A percentile compares a stretch with the other conserved stretches of the same genome.
Conservation (phyloP, 2,329 filamentous ascomycete genomes). For the Hirsutella minnesotensis region DNA sequence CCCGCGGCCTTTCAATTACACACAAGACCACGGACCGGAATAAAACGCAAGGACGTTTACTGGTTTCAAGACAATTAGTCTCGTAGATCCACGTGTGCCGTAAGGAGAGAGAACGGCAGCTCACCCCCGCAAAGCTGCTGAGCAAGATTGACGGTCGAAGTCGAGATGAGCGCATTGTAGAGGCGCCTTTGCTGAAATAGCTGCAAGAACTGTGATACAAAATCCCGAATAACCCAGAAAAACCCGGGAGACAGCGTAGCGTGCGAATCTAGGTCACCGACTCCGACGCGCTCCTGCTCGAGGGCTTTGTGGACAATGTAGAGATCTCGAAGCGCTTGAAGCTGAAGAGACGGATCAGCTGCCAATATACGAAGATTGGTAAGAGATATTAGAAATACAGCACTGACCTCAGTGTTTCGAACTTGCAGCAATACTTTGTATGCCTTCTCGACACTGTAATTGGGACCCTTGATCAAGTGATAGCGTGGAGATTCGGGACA, state of each 20-base stretch:
- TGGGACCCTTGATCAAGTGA: constrained; percentile 25
- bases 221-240: constrained; percentile 15
- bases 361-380: background rate
- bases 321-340: constrained; percentile 28
- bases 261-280: constrained; percentile 11
- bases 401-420: constrained; percentile 21
- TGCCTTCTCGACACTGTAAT: constrained; percentile 23
- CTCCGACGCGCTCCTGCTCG: constrained; percentile 15
- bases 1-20: too few species aligned
- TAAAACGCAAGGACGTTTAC: constrained; percentile 33
- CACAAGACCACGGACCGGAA: constrained; percentile 17
- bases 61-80: constrained; percentile 4
- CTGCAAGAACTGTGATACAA: constrained; percentile 15
- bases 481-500: constrained; percentile 31
- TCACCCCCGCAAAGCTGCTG: constrained; percentile 21
- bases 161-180: constrained; percentile 18
- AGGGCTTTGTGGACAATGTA: constrained; percentile 26
- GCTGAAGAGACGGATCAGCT: constrained; percentile 8
- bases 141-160: constrained; percentile 18
- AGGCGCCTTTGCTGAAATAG: constrained; percentile 16
- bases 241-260: constrained; percentile 13
- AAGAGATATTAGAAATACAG: too few species aligned
- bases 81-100: background rate
- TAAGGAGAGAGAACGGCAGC: background rate
- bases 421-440: constrained; percentile 22